Evolutionary conservation across 2,329 filamentous ascomycete genomes (phyloP), one percentile per base, ranked within the genome.

Genomic region (Hypoxylon sp.): DNA sequence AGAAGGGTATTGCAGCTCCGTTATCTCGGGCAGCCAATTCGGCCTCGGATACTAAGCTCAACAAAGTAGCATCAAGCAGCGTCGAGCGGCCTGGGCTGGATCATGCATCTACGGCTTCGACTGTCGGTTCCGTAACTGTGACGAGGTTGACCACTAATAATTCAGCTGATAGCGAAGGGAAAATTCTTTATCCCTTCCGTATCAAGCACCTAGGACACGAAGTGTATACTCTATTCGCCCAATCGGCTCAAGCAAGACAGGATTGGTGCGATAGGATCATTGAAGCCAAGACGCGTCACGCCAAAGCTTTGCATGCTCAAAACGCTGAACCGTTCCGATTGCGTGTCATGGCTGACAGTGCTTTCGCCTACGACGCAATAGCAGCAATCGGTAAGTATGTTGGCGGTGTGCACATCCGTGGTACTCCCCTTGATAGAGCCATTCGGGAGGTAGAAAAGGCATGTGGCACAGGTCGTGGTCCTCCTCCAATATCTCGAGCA

Each of bases 241-340:
- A 91, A 5, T 91, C 90, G 1, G 88, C 91, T 2, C 87, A 91
- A 68, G 92, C 90, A 74, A 88, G 96, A 64, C 86, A 90, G 69
- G 93, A 97, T 54, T 99, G 97, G 97, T 97, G 94, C 76, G 90
- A 90, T 71, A 97, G 94, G 81, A 97, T 99, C 74, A 91, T 97
- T 50, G 92, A 97, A 79, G 96, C 96, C 33, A 99, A 99, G 84
- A 97, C 94, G 6, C 90, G 92, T 66, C 95, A 99, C 78, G 96
- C 96, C 22, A 91, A 94, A 57, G 93, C 95, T 2, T 84, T 98
- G 4, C 92, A 93, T 79, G 90, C 92, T 3, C 96, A 99, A 77
- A 97, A 98, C 77, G 95, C 96, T 0, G 96, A 99, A 79, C 96
- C 96, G 0, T 99, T 99, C 86, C 88, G 93, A 56, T 84, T 99